Base-by-base conservation (phyloP, 108 stramenopile genomes). In the Aurantiochytrium sp. region DNA sequence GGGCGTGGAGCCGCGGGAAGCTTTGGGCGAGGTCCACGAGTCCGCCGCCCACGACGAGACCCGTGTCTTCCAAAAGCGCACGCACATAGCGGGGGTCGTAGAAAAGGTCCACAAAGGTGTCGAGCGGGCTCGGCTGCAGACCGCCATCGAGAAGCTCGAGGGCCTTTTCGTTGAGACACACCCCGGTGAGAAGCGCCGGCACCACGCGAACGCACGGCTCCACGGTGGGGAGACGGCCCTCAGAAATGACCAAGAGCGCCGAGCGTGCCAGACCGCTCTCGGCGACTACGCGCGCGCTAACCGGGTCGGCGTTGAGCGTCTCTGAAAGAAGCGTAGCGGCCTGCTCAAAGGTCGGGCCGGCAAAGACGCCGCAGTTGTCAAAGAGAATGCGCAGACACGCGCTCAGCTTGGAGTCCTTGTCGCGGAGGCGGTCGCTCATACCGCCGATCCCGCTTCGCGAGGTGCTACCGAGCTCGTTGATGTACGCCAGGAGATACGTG, bases 271-370 rank as follows among this genome's bases (percentile, higher is more conserved):
- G 73, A 19, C 73, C 73, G 45, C 73, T 81, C 19, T 48, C 39
- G 6, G 45, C 3, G n/a, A 81, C 73, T 6, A 48, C 42, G 12
- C 73, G 73, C 0, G 73, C 73, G 2, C 73, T 81, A 2, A 4
- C 73, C 12, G 73, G 73, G 45, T 81, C 73, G 27, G 42, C 73
- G 30, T 81, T 81, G 45, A 81, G 73, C 6, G 45, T 48, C 73
- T 81, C 73, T 12, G 42, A 22, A 17, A 81, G 73, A 12, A 81
- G 45, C 39, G 45, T 48, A 17, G 73, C 39, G 32, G 73, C 73
- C 36, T 24, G 73, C 12, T 41, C 45, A 81, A 48, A 81, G 73
- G 45, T 48, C 0, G 17, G 24, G 12, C 73, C 73, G 27, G 17
- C 24, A 24, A 81, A 48, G 1, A 21, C 42, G 32, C 24, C 24